Conservation (phyloP, 192 early-diverging fungal genomes). For the Backusella liffmaniae region DNA sequence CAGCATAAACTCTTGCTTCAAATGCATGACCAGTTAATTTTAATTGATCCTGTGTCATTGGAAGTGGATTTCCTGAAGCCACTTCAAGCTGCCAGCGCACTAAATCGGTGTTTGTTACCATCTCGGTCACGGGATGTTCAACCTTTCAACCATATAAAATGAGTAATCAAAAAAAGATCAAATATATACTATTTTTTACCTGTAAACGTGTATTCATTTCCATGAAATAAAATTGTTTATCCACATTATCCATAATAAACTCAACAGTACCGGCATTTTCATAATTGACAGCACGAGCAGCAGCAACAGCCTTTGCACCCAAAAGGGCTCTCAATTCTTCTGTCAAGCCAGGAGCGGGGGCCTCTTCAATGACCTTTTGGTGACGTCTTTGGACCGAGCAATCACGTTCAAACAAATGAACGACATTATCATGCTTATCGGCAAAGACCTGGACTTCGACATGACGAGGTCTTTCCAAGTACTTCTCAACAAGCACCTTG, state of each 20-base stretch:
- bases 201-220: constrained; percentile 96
- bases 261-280: constrained; percentile 96
- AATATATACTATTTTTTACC: background rate
- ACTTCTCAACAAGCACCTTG: constrained; percentile 90
- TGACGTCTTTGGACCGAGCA: constrained; percentile 94
- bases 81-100: constrained; percentile 96
- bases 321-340: constrained; percentile 69
- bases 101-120: constrained; percentile 91
- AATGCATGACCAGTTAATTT: constrained; percentile 85
- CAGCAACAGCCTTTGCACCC: constrained; percentile 88
- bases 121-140: constrained; percentile 97
- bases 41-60: constrained; percentile 68
- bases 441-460: constrained; percentile 98
- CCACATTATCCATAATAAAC: constrained; percentile 91
- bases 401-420: constrained; percentile 95
- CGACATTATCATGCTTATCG: constrained; percentile 81
- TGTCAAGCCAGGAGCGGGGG: constrained; percentile 83
- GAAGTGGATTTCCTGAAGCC: constrained; percentile 87
- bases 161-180: background rate
- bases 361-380: constrained; percentile 97
- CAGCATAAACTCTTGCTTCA: constrained; percentile 97
- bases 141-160: constrained; percentile 43
- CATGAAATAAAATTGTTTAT: constrained; percentile 94
- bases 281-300: constrained; percentile 91
- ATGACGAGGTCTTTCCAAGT: constrained; percentile 83